These are phyloP conservation scores for Ceratocystis colombiana DNA, from an alignment of 2,329 filamentous ascomycete genomes.

Conservation along the genomic window DNA sequence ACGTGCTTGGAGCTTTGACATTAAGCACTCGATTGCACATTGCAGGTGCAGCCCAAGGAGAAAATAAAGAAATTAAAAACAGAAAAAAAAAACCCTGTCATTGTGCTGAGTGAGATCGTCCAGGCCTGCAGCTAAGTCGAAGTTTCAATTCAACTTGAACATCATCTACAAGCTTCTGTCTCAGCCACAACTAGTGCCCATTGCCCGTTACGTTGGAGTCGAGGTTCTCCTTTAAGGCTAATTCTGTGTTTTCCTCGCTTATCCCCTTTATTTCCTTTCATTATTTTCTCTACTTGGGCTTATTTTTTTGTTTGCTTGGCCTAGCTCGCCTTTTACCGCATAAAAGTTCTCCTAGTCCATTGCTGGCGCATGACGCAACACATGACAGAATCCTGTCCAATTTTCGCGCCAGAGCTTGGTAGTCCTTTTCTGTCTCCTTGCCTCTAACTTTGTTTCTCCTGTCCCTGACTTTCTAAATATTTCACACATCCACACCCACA, in stretches of 20 bases:
- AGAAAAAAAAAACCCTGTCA: background rate
- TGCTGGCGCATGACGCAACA: constrained; percentile 21
- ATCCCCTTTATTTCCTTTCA: constrained; percentile 11
- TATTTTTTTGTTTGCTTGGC: background rate
- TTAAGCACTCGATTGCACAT: constrained; percentile 8
- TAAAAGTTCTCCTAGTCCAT: background rate
- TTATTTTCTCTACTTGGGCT: background rate
- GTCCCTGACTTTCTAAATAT: no score
- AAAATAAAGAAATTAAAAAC: background rate
- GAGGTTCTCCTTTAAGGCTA: background rate
- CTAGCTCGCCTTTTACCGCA: constrained; percentile 9
- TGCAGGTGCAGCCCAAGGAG: no score
- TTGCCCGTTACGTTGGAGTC: background rate
- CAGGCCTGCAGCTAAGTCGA: background rate
- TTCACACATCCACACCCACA: constrained; percentile 4
- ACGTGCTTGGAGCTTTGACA: constrained; percentile 25
- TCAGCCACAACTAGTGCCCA: constrained; percentile 4
- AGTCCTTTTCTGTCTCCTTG: constrained; percentile 16
- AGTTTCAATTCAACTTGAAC: constrained; percentile 6
- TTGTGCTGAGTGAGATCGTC: constrained; percentile 2
- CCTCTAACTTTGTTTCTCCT: constrained; percentile 1
- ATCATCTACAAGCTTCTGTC: background rate
- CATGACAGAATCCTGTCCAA: constrained; percentile 24
- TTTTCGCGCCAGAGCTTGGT: constrained; percentile 23
- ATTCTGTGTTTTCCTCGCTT: constrained; percentile 24